Evolutionary conservation across 2,329 filamentous ascomycete species (phyloP), one percentile per base, ranked within the genome.

Genomic region (Alternaria incomplexa): DNA sequence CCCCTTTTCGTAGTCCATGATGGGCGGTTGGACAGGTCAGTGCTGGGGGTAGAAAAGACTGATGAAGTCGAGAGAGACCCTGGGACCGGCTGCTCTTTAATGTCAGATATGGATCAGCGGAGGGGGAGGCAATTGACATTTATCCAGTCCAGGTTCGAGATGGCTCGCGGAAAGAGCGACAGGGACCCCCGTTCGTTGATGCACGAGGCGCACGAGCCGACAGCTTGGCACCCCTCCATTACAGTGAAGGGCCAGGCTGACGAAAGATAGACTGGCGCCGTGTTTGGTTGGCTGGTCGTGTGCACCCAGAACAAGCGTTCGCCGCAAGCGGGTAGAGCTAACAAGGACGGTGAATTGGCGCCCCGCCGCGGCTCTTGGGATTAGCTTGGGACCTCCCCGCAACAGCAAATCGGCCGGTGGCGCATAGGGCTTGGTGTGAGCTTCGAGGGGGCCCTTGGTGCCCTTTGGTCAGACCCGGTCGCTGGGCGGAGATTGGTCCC

Each of bases 331-430:
- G 8, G 40, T 61, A 44, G 50, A 12, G 25, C 68, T 69, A 69
- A 61, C 61, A 65, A 57, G 57, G 46, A 48, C 36, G 11, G 54
- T 53, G 57, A 54, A 60, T 62, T 69, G 64, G 66, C 66, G 62
- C 62, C 40, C 59, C 47, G 60, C 60, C 59, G 66, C 65, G 52
- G 55, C 23, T 58, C 60, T 65, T 65, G 62, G 62, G 32, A 54
- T 43, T 64, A 55, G 58, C 68, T 69, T 70, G 48, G 69, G 70
- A 70, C 65, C 62, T 70, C 70, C 66, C 66, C 64, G 54, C 56
- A 59, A 56, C 36, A 67, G 65, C 61, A 63, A 56, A 62, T 61
- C 63, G 54, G 52, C 62, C 82, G 94, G 97, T 76, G 84, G 87
- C 59, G 89, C 92, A 66, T 87, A 50, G 54, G 54, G 54, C 59